Percentiles rank a stretch among this genome's conserved stretches.
Evolutionary conservation across 164 flowering plant genomes (phyloP).

Genomic region (Annona squamosa): DNA sequence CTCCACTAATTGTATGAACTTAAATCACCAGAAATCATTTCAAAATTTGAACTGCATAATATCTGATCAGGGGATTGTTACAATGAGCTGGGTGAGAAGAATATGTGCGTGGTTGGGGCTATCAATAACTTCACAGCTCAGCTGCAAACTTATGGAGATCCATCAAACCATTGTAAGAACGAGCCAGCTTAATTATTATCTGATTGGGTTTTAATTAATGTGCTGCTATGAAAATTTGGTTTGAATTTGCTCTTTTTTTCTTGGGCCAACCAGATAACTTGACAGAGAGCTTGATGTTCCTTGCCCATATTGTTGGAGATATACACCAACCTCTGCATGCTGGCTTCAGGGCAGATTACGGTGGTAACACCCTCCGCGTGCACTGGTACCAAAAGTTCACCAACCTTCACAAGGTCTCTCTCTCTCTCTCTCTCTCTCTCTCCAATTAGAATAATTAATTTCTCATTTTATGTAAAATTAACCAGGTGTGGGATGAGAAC

Average conservation of each 20-base stretch:
- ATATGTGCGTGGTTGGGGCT: conserved; percentile 73
- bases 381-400: conserved; percentile 2
- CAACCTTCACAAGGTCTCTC: conserved; percentile 6
- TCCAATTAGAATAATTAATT: no score
- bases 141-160: conserved; percentile 46
- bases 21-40: not conserved
- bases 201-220: not conserved
- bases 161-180: conserved; percentile 20
- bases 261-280: conserved; percentile 55
- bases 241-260: no score
- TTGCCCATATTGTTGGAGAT: conserved; percentile 77
- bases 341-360: conserved; percentile 1
- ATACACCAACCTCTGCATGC: conserved; percentile 43
- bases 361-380: conserved; percentile 6
- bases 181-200: not conserved
- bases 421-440: not conserved
- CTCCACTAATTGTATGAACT: no score
- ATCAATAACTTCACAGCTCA: conserved; percentile 74
- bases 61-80: conserved; percentile 70
- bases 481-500: conserved; percentile 7
- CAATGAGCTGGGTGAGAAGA: conserved; percentile 53
- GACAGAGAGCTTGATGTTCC: conserved; percentile 81
- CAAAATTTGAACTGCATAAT: no score
- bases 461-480: not conserved
- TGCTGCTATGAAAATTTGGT: not conserved